Percentiles rank a stretch among this genome's conserved stretches.
Conservation (phyloP, 129 eudicot species). For the Lonicera japonica region DNA sequence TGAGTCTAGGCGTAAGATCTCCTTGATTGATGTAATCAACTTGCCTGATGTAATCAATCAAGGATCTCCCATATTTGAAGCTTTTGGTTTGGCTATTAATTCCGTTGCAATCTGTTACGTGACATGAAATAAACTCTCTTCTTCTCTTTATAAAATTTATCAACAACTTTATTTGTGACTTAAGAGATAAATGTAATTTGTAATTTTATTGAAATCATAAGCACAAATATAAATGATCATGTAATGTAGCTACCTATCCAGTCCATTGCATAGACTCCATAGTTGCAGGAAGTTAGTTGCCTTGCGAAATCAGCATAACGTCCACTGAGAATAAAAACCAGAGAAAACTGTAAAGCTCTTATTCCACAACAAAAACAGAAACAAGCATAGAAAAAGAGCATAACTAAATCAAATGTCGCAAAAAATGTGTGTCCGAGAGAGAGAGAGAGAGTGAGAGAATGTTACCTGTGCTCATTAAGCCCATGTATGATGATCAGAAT, state of each 20-base stretch:
- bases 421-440: not conserved
- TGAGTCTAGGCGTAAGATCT: too few species aligned
- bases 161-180: too few species aligned
- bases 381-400: not conserved
- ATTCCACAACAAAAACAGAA: not conserved
- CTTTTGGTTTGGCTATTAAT: too few species aligned
- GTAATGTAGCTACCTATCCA: slow-evolving; percentile 71
- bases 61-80: too few species aligned
- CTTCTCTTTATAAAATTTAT: too few species aligned
- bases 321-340: slow-evolving; percentile 51
- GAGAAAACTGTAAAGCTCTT: slow-evolving; percentile 7
- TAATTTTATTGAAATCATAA: too few species aligned
- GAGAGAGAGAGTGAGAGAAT: not conserved
- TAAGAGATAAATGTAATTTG: too few species aligned
- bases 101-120: too few species aligned
- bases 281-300: slow-evolving; percentile 68
- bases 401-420: not conserved
- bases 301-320: slow-evolving; percentile 84
- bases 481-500: slow-evolving; percentile 84
- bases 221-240: not conserved
- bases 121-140: too few species aligned
- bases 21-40: too few species aligned
- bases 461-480: slow-evolving; percentile 93
- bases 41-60: too few species aligned
- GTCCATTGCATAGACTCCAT: slow-evolving; percentile 97